Evolutionary conservation across 352 stramenopile species (phyloP).

Genomic region (Globisporangium barbulae): DNA sequence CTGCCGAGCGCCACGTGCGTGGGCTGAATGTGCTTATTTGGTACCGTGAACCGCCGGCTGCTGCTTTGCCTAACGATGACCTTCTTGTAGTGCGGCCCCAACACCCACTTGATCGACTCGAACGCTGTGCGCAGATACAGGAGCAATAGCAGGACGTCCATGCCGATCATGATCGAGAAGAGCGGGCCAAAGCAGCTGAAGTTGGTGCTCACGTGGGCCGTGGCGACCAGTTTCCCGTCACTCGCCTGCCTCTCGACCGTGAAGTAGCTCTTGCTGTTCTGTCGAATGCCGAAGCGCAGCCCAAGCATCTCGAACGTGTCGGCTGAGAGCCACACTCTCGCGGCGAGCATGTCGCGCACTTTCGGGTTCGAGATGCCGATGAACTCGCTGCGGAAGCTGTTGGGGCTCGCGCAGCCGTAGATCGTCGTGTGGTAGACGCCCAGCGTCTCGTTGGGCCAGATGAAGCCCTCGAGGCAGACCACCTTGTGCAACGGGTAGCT

Average conservation of each 20-base stretch:
- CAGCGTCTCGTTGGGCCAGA: conserved; percentile 17
- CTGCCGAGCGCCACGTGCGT: not conserved
- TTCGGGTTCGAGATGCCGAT: conserved; percentile 17
- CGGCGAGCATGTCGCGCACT: conserved; percentile 15
- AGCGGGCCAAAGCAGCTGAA: conserved; percentile 21
- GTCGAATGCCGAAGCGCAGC: conserved; percentile 18
- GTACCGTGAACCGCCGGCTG: not conserved
- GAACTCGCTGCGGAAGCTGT: conserved; percentile 19
- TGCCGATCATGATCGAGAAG: conserved; percentile 23
- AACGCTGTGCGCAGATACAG: conserved; percentile 16
- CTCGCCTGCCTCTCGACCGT: not conserved
- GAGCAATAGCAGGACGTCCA: conserved; percentile 18
- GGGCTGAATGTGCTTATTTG: not conserved
- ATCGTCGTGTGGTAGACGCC: conserved; percentile 14
- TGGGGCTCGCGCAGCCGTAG: conserved; percentile 26
- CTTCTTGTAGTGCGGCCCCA: conserved; percentile 12
- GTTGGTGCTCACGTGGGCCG: conserved; percentile 15
- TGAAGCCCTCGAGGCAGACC: conserved; percentile 21
- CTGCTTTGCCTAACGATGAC: conserved; percentile 4
- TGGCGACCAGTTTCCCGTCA: not conserved
- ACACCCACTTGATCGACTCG: conserved; percentile 14
- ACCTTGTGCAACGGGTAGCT: conserved; percentile 22
- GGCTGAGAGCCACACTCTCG: conserved; percentile 19
- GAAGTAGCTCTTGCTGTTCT: conserved; percentile 19
- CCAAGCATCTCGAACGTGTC: conserved; percentile 20